Percentiles rank a stretch among this genome's conserved stretches.
Conservation (phyloP, 179 eudicot genomes). For the Nepenthes alata region DNA sequence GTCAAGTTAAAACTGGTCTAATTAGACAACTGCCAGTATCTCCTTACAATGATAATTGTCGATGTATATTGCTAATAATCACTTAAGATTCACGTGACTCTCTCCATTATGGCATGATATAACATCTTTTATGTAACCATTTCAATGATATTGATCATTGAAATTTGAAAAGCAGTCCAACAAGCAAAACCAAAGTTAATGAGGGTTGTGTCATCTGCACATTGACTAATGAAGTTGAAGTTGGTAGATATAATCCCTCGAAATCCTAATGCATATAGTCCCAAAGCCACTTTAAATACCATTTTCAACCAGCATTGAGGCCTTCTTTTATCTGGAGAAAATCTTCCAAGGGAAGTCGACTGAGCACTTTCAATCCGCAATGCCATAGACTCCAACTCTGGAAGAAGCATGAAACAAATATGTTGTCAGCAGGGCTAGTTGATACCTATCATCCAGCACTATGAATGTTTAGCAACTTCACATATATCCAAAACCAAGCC, state of each 20-base stretch:
- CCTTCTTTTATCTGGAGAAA: conserved; percentile 41
- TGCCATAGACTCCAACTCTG: conserved; percentile 50
- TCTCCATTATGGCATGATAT: too few relatives aligned
- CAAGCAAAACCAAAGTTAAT: too few relatives aligned
- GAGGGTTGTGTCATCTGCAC: not conserved
- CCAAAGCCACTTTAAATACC: conserved; percentile 28
- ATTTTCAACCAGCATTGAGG: conserved; percentile 77
- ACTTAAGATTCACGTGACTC: too few relatives aligned
- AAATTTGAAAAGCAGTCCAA: too few relatives aligned
- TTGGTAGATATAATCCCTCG: not conserved
- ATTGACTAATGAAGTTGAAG: not conserved
- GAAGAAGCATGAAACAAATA: conserved; percentile 10
- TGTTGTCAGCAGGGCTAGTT: not conserved
- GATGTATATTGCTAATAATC: too few relatives aligned
- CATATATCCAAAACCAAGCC: too few relatives aligned
- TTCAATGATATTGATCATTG: too few relatives aligned
- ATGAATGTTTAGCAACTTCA: too few relatives aligned
- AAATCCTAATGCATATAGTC: not conserved
- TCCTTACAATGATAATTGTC: too few relatives aligned
- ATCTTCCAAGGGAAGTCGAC: conserved; percentile 53
- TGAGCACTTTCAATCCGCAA: conserved; percentile 54
- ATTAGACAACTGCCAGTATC: too few relatives aligned
- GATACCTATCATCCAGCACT: not conserved
- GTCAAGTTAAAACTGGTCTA: too few relatives aligned
- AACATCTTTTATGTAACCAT: too few relatives aligned